Conservation (phyloP, 129 eudicot species). For the Lactuca sativa region DNA sequence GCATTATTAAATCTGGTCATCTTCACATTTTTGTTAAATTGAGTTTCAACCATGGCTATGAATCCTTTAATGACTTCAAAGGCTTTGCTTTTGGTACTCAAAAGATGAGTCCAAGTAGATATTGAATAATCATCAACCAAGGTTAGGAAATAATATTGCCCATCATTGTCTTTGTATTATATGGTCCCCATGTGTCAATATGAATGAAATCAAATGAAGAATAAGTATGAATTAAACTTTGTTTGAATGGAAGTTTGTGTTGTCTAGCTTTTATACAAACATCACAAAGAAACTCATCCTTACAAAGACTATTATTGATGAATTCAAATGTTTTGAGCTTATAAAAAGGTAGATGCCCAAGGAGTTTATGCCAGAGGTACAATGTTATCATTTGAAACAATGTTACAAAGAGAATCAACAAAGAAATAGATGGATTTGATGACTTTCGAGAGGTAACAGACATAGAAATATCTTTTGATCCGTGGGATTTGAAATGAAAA, state of each 20-base stretch:
- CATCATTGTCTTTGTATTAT: not conserved
- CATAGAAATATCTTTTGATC: too few species aligned
- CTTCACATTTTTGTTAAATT: not conserved
- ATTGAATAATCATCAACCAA: constrained; percentile 3
- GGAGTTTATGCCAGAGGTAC: not conserved
- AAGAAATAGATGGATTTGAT: too few species aligned
- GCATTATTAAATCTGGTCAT: not conserved
- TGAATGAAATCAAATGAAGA: not conserved
- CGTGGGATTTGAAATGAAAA: too few species aligned
- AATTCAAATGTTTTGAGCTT: not conserved
- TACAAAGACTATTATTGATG: not conserved
- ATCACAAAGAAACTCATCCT: not conserved
- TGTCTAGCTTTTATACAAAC: not conserved
- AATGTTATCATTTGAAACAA: not conserved
- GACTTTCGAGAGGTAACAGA: too few species aligned
- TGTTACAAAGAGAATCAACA: not conserved
- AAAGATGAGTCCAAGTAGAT: not conserved
- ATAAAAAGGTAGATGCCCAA: constrained; percentile 12
- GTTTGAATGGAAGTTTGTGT: constrained; percentile 6
- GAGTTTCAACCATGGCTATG: not conserved
- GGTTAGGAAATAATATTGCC: not conserved
- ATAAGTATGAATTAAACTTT: not conserved
- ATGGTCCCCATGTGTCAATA: constrained; percentile 7
- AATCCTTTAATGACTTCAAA: not conserved
- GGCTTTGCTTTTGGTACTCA: not conserved